Evolutionary conservation across 306 rosid genomes (phyloP).

Genomic region (Pyrus communis): DNA sequence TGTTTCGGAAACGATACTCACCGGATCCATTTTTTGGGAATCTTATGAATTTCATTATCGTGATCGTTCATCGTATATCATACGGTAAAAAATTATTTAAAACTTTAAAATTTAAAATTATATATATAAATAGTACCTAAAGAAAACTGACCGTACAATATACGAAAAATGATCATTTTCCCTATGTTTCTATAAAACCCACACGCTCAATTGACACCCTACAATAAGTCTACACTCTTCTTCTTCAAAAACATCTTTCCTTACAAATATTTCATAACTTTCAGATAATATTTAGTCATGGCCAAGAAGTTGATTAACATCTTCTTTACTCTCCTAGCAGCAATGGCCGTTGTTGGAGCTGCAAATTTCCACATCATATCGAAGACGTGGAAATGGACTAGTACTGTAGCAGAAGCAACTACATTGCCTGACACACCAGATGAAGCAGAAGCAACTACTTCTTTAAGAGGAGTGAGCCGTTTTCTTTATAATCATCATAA

Average conservation of each 20-base stretch:
- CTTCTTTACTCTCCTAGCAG: neutral
- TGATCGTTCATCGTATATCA: fast-evolving
- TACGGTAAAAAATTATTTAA: too few species aligned
- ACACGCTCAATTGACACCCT: neutral
- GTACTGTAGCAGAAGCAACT: neutral
- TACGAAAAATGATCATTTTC: too few species aligned
- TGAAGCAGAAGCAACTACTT: neutral
- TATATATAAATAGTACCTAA: too few species aligned
- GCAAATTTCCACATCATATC: neutral
- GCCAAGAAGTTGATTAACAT: neutral
- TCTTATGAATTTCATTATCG: fast-evolving
- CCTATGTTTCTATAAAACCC: neutral
- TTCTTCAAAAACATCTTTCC: too few species aligned
- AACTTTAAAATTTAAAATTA: too few species aligned
- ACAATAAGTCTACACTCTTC: too few species aligned
- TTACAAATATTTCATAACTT: too few species aligned
- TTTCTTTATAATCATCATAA: neutral
- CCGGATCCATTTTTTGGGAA: fast-evolving
- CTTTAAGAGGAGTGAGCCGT: slow-evolving; percentile 12
- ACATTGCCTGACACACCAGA: slow-evolving; percentile 4
- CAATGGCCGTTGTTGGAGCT: slow-evolving; percentile 2
- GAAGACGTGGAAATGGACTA: neutral
- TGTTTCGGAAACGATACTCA: too few species aligned
- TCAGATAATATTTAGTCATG: neutral
- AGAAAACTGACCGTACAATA: fast-evolving